phyloP scores from a whole-genome alignment of 139 green algal species.

The Chlorella vulgaris region DNA sequence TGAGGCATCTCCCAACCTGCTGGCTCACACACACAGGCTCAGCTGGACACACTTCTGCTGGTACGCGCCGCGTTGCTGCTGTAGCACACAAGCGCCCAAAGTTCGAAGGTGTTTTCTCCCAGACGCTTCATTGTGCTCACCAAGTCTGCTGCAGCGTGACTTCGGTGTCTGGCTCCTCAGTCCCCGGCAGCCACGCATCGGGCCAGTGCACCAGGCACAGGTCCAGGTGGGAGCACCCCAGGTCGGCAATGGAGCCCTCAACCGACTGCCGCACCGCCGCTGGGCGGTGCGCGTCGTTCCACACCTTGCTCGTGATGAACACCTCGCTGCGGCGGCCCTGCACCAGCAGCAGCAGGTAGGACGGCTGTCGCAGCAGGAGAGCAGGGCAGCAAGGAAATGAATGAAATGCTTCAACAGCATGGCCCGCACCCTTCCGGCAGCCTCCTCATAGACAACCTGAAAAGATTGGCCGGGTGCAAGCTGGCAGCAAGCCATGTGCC shows the following conservation, averaged over 20 bases:
- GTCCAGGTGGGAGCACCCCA: conserved; percentile 82
- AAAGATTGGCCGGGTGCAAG: too few relatives aligned
- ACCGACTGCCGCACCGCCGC: conserved; percentile 60
- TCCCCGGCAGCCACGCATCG: conserved; percentile 67
- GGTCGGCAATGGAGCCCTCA: conserved; percentile 63
- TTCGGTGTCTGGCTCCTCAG: conserved; percentile 37
- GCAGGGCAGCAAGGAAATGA: neutral
- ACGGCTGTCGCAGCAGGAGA: neutral
- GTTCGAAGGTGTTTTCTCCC: neutral
- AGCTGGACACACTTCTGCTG: too few relatives aligned
- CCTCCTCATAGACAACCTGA: too few relatives aligned
- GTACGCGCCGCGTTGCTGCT: too few relatives aligned
- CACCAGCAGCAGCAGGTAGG: neutral
- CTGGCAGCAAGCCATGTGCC: too few relatives aligned
- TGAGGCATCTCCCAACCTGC: neutral
- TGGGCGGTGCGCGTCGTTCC: conserved; percentile 75
- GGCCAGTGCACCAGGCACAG: conserved; percentile 88
- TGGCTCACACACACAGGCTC: too few relatives aligned
- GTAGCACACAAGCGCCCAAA: neutral
- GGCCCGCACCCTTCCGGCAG: too few relatives aligned
- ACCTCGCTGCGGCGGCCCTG: conserved; percentile 65
- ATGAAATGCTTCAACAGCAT: neutral
- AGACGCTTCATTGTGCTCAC: neutral
- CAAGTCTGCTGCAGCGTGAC: neutral
- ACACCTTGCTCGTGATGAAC: conserved; percentile 85